Evolutionary conservation across 129 eudicot genomes (phyloP), one percentile per base, ranked within the genome.

Genomic region (Deinandra increscens): DNA sequence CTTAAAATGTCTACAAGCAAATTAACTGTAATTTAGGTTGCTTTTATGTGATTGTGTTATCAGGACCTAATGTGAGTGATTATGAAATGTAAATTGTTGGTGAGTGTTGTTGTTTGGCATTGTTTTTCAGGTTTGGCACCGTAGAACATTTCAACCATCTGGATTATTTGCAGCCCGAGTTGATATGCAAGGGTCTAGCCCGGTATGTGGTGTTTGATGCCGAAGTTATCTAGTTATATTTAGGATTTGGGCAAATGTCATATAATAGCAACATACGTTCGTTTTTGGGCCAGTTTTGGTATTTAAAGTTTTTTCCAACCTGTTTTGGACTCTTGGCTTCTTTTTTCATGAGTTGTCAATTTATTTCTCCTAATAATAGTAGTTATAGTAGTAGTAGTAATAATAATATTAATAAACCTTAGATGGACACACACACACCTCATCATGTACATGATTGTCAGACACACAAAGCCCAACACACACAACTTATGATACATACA

Each of bases 161-260:
- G 99, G 99, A 76, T 86, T 94, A 37, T 94, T 87, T 87, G 99
- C 99, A 49, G 99, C 99, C 79, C 97, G 99, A 14, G 90, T 94
- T 80, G 97, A 94, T 78, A 42, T 94, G 81, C 99, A 87, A 84
- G 99, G 99, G 78, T 89, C 95, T 44, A 89, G 88, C 61, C 79
- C 95, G n/a, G 98, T 93, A 89, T 72, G 87, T 34, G 46, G 34
- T 51, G 42, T 38, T 74, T 59, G 12, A 26, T 66, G 20, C 69
- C 36, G 68, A 66, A 45, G 50, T 48, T 17, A 2, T 53, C 31
- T 46, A 59, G 37, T 55, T 12, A 54, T 5, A 22, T 56, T 29
- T 56, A 12, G 9, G 39, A 56, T 56, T 12, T 29, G 36, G 63
- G 39, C 18, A 26, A 56, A 56, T 56, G 63, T 7, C 5, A 29